These are phyloP conservation scores for Fusarium sp. DNA, from an alignment of 2,329 filamentous ascomycete genomes.

Conservation along the genomic window DNA sequence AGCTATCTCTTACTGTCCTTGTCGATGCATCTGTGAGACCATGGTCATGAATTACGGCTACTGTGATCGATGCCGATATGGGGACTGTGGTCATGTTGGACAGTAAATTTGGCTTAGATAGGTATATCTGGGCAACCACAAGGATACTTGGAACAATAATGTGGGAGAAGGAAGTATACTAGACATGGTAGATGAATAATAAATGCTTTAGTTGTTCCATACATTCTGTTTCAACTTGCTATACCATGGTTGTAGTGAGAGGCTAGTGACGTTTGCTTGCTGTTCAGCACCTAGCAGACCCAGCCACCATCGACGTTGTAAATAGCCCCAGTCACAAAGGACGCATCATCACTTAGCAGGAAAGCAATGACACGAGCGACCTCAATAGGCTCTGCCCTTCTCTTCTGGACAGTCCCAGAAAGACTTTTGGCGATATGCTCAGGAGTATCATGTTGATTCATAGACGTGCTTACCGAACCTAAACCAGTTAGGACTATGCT, in stretches of 20 bases:
- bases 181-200: too few species aligned
- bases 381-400: conserved; percentile 23
- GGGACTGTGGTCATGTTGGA: neutral
- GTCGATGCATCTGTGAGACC: neutral
- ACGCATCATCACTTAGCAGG: conserved; percentile 44
- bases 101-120: too few species aligned
- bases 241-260: too few species aligned
- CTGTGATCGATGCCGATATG: neutral
- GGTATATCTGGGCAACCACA: too few species aligned
- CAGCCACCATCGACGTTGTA: conserved; percentile 59
- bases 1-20: neutral
- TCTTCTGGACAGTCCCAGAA: conserved; percentile 28
- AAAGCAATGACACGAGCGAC: conserved; percentile 40
- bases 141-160: too few species aligned
- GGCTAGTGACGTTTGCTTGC: too few species aligned
- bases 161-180: too few species aligned
- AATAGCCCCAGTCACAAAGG: conserved; percentile 45
- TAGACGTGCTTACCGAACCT: conserved; percentile 37
- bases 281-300: conserved; percentile 26
- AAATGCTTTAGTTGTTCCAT: too few species aligned
- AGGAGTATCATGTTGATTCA: conserved; percentile 30
- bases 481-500: neutral
- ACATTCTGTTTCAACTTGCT: too few species aligned
- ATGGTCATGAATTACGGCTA: neutral
- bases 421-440: conserved; percentile 29